Conservation (phyloP, 306 rosid genomes). For the Gleditsia sinensis region DNA sequence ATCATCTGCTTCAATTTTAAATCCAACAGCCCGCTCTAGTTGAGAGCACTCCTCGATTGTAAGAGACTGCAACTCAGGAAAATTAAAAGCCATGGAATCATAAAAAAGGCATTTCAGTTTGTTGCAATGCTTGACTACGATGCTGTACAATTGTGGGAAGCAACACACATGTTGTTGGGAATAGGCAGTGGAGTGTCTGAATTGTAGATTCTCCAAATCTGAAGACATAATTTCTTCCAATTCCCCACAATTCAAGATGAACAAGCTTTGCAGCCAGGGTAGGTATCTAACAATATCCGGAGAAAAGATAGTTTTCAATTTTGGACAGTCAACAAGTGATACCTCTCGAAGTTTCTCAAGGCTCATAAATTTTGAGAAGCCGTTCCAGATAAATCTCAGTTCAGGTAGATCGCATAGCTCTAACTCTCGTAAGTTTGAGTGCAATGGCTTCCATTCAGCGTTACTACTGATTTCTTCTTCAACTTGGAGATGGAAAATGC, state of each 20-base stretch:
- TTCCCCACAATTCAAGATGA: neutral
- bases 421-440: neutral
- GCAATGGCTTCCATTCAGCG: neutral
- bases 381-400: constrained; percentile 4
- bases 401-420: neutral
- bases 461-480: neutral
- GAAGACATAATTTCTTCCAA: neutral
- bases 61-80: neutral
- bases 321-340: neutral
- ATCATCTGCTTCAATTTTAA: neutral
- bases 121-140: neutral
- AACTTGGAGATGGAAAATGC: neutral
- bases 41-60: neutral
- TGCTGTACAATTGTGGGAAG: neutral
- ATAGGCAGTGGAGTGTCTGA: neutral
- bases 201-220: neutral
- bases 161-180: neutral
- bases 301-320: neutral
- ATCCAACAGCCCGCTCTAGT: neutral
- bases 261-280: neutral
- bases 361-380: neutral
- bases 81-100: neutral
- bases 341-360: neutral
- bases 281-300: neutral
- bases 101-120: neutral